Percentiles rank a stretch among this genome's conserved stretches.
These are phyloP conservation scores for Papilionanthe hybrid DNA, from an alignment of 116 monocot species.

Conservation along the genomic window DNA sequence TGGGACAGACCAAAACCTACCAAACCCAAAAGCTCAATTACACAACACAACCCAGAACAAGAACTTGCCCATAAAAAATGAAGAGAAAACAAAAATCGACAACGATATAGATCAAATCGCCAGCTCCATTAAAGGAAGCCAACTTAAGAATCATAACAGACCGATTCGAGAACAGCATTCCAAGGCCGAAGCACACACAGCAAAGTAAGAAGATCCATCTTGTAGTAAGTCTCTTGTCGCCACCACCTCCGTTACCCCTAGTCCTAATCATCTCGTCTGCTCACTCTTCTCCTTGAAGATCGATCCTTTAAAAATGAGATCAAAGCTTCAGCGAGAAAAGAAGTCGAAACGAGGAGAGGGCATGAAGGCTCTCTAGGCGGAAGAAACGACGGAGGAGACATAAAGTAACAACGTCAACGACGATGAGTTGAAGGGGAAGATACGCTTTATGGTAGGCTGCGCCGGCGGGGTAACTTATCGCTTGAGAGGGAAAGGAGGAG, in stretches of 20 bases:
- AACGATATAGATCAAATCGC: not conserved
- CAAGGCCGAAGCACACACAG: not conserved
- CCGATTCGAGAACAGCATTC: constrained; percentile 14
- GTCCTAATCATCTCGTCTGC: not conserved
- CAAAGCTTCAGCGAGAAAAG: not conserved
- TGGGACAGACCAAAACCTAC: constrained; percentile 44
- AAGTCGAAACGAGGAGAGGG: not conserved
- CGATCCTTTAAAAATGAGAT: not conserved
- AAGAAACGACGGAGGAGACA: not conserved
- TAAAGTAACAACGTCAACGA: not conserved
- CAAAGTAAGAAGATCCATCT: constrained; percentile 12
- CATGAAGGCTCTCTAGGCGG: not conserved
- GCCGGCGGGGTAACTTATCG: not conserved
- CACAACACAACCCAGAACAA: too few species aligned
- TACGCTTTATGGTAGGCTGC: not conserved
- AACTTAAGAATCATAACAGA: not conserved
- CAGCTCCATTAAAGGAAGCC: not conserved
- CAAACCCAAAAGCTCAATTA: not conserved
- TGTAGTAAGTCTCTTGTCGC: not conserved
- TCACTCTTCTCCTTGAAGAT: not conserved
- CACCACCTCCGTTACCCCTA: not conserved
- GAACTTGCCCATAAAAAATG: not conserved
- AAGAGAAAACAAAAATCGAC: not conserved
- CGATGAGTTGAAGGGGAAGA: not conserved
- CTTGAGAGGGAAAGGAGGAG: too few species aligned